Evolutionary conservation across 2,329 filamentous ascomycete genomes (phyloP).

Genomic region (Sphaerostilbella broomeana): DNA sequence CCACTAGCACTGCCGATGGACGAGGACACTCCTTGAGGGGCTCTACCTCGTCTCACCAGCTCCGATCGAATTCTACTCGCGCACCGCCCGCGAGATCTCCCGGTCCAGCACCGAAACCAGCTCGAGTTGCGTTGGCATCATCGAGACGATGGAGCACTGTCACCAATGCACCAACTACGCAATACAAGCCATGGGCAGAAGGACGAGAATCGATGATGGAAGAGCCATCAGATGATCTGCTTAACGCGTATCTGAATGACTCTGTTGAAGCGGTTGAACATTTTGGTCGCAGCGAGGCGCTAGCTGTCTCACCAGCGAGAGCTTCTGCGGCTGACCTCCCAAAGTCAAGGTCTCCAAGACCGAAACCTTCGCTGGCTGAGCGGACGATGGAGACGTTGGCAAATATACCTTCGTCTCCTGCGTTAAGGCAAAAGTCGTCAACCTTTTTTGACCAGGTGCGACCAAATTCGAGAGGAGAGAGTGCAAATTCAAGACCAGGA

Average conservation of each 20-base stretch:
- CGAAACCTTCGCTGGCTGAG: constrained; percentile 63
- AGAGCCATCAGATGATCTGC: constrained; percentile 20
- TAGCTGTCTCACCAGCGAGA: constrained; percentile 3
- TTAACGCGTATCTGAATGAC: constrained; percentile 11
- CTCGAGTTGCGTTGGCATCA: constrained; percentile 8
- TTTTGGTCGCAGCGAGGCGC: constrained; percentile 17
- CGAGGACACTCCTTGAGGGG: constrained; percentile 15
- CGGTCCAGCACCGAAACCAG: constrained; percentile 14
- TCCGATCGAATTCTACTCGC: constrained; percentile 14
- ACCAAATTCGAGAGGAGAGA: constrained; percentile 43
- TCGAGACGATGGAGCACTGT: constrained; percentile 12
- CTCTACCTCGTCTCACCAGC: constrained; percentile 17
- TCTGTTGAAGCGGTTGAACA: constrained; percentile 1
- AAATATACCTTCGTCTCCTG: constrained; percentile 70
- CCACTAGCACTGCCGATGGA: constrained; percentile 17
- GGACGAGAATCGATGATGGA: neutral
- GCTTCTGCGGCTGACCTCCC: constrained; percentile 16
- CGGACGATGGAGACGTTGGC: constrained; percentile 80
- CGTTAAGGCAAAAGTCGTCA: constrained; percentile 57
- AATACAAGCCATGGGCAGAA: constrained; percentile 14
- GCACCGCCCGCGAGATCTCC: constrained; percentile 13
- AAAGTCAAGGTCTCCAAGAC: constrained; percentile 21
- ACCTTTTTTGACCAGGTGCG: constrained; percentile 66
- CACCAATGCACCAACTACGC: constrained; percentile 8
- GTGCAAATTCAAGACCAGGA: constrained; percentile 42